phyloP scores from a whole-genome alignment of 345 rosid genomes.

The Acer negundo region DNA sequence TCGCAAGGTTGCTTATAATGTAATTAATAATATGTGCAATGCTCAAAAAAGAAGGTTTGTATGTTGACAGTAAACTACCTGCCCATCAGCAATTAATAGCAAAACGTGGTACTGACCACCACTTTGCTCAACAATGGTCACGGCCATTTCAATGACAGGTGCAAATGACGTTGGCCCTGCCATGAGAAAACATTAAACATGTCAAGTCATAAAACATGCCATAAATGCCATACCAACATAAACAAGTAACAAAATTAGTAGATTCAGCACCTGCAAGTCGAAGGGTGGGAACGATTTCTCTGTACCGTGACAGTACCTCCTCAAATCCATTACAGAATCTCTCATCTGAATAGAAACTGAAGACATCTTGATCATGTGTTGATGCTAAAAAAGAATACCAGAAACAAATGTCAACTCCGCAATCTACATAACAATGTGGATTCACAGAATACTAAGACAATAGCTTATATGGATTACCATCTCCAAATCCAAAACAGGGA shows the following conservation, averaged over 20 bases:
- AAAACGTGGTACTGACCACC: constrained; percentile 92
- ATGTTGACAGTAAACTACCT: constrained; percentile 42
- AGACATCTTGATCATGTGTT: constrained; percentile 93
- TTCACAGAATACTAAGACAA: constrained; percentile 2
- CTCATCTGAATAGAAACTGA: constrained; percentile 72
- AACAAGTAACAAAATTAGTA: constrained; percentile 5
- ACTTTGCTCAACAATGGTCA: constrained; percentile 83
- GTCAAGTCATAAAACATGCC: constrained; percentile 7
- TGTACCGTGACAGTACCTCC: constrained; percentile 76
- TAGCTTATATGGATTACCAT: constrained; percentile 38
- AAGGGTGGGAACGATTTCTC: constrained; percentile 76
- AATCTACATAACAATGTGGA: neutral
- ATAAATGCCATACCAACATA: constrained; percentile 10
- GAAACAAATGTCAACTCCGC: constrained; percentile 29
- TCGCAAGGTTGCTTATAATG: neutral
- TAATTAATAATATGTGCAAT: neutral
- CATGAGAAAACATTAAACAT: constrained; percentile 18
- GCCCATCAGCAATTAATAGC: constrained; percentile 92
- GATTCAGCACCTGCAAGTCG: constrained; percentile 68
- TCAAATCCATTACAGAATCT: constrained; percentile 79
- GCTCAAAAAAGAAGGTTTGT: neutral
- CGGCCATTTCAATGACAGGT: constrained; percentile 81
- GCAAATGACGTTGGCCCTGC: constrained; percentile 96
- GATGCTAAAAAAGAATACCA: constrained; percentile 50
- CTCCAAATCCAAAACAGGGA: constrained; percentile 84